Percentiles rank a stretch among this genome's conserved stretches.
phyloP scores from a whole-genome alignment of 2,329 filamentous ascomycete genomes.

The Microdochium paspali region DNA sequence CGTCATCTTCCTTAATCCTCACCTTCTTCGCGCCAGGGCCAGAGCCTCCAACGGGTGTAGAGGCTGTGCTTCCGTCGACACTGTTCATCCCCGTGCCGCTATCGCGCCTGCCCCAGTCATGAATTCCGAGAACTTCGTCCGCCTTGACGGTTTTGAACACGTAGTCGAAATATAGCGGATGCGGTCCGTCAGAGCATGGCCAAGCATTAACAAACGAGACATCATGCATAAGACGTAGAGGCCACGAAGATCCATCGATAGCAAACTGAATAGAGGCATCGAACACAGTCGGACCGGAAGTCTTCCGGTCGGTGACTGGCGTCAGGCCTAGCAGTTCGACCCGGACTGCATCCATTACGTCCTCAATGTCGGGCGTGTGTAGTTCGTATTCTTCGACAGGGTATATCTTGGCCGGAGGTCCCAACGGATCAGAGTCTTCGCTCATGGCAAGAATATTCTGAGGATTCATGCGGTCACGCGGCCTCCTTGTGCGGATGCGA shows the following conservation, averaged over 20 bases:
- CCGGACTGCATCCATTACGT: constrained; percentile 62
- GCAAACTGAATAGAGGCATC: constrained; percentile 56
- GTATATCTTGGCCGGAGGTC: constrained; percentile 51
- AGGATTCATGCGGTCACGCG: constrained; percentile 44
- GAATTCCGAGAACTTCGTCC: constrained; percentile 55
- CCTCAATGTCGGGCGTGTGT: constrained; percentile 46
- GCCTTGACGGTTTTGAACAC: constrained; percentile 47
- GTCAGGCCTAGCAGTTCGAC: constrained; percentile 59
- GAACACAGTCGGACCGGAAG: constrained; percentile 35
- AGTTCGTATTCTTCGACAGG: constrained; percentile 61
- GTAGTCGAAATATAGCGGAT: constrained; percentile 67
- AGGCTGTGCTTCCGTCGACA: constrained; percentile 10
- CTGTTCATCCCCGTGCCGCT: constrained; percentile 7
- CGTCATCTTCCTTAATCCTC: constrained; percentile 28
- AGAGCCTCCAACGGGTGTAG: constrained; percentile 10
- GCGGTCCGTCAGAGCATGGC: constrained; percentile 54
- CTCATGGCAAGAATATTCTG: constrained; percentile 57
- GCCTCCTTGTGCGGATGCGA: constrained; percentile 50
- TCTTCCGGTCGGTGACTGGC: constrained; percentile 23
- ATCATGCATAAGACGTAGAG: constrained; percentile 51
- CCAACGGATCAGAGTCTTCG: constrained; percentile 59
- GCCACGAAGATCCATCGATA: constrained; percentile 54
- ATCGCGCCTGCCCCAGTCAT: constrained; percentile 52
- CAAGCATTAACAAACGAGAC: constrained; percentile 58
- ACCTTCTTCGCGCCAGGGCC: neutral